A percentile compares a stretch with the other conserved stretches of the same genome.
Evolutionary conservation across 2,329 filamentous ascomycete species (phyloP).

Genomic region (Beauveria rudraprayagi): DNA sequence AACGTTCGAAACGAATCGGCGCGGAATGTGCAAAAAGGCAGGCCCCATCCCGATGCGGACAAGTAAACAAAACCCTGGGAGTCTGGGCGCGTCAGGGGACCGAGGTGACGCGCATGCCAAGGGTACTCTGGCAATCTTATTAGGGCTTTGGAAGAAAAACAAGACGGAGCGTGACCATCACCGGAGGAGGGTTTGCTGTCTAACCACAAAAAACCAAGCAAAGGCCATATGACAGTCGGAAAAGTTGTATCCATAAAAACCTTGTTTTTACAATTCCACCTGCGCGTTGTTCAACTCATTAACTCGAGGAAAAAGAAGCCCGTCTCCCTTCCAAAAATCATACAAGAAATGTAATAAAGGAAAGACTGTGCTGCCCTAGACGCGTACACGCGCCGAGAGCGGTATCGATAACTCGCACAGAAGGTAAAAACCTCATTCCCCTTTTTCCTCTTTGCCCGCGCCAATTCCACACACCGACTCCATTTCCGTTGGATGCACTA

Average conservation of each 20-base stretch:
- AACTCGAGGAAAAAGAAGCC: neutral
- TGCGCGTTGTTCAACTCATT: slow-evolving; percentile 1
- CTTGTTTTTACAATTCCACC: slow-evolving; percentile 1
- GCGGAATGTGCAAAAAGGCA: neutral
- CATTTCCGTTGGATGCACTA: neutral
- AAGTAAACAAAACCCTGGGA: slow-evolving; percentile 1
- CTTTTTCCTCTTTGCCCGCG: slow-evolving; percentile 1
- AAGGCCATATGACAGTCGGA: neutral
- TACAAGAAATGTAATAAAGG: neutral
- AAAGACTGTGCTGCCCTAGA: neutral
- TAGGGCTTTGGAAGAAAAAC: neutral
- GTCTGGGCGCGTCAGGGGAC: neutral
- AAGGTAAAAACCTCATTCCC: neutral
- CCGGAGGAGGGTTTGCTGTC: neutral
- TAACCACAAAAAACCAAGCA: neutral
- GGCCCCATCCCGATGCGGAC: slow-evolving; percentile 1
- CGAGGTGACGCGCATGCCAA: neutral
- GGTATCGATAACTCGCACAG: slow-evolving; percentile 3
- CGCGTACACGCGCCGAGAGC: neutral
- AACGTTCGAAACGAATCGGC: neutral
- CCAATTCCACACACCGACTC: neutral
- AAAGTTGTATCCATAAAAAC: neutral
- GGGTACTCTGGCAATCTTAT: neutral
- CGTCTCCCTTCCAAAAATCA: neutral
- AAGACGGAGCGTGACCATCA: neutral